These are phyloP conservation scores for Kazachstania psychrophila DNA, from an alignment of 805 yeast species.

Conservation along the genomic window DNA sequence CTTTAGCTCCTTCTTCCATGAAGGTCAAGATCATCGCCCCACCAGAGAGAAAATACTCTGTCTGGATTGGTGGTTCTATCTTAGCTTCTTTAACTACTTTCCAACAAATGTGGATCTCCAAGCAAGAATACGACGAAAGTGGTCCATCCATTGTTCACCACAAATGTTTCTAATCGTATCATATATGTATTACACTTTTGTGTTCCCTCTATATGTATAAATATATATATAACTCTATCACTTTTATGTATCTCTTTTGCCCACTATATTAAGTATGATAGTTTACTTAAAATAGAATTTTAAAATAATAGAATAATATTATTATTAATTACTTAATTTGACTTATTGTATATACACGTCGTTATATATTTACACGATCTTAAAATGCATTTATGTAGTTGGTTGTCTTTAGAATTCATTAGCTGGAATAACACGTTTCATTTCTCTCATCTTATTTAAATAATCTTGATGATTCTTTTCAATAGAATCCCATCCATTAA, in stretches of 20 bases:
- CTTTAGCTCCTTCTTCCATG: constrained; percentile 99
- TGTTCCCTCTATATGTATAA: not conserved
- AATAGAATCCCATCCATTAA: constrained; percentile 18
- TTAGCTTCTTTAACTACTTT: constrained; percentile 97
- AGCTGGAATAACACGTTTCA: constrained; percentile 4
- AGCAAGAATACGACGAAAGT: constrained; percentile 99
- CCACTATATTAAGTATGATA: not conserved
- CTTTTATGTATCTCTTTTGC: not conserved
- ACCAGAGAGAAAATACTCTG: constrained; percentile 98
- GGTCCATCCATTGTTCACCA: constrained; percentile 92
- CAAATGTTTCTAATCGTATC: constrained; percentile 43
- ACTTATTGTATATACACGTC: not conserved
- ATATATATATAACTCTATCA: not conserved
- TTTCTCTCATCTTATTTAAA: constrained; percentile 13
- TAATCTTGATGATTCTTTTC: constrained; percentile 14
- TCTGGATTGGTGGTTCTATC: constrained; percentile 99
- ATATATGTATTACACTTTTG: too few relatives aligned
- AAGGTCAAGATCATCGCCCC: constrained; percentile 99
- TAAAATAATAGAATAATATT: too few relatives aligned
- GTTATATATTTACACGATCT: not conserved
- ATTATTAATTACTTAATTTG: too few relatives aligned
- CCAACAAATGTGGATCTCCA: constrained; percentile 99
- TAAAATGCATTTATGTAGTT: not conserved
- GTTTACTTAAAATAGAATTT: too few relatives aligned
- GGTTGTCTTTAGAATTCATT: constrained; percentile 2